Percentiles rank a stretch among this genome's conserved stretches.
These are phyloP conservation scores for Sporothrix curviconia DNA, from an alignment of 2,329 filamentous ascomycete species.

Conservation along the genomic window DNA sequence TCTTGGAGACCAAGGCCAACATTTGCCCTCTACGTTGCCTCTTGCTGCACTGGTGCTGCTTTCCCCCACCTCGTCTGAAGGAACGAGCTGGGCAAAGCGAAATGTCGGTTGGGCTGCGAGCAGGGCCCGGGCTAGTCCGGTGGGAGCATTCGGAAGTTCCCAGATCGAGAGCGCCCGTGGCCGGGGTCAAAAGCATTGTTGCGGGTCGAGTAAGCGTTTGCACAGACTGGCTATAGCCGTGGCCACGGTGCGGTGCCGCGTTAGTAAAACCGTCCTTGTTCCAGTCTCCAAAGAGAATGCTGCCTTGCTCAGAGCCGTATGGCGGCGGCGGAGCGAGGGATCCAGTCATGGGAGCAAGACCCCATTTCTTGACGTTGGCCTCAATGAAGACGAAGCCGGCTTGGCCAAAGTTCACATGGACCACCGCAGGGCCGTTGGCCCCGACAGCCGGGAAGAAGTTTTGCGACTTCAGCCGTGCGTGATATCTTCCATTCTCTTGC, in stretches of 20 bases:
- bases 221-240: constrained; percentile 40
- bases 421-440: constrained; percentile 82
- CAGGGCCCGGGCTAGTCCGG: constrained; percentile 82
- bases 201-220: constrained; percentile 34
- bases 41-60: constrained; percentile 42
- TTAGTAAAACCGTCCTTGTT: constrained; percentile 50
- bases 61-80: constrained; percentile 65
- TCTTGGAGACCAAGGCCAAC: constrained; percentile 46
- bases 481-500: constrained; percentile 93
- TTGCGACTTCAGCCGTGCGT: constrained; percentile 87
- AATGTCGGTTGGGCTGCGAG: constrained; percentile 90
- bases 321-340: constrained; percentile 91
- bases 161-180: constrained; percentile 69
- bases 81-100: constrained; percentile 81
- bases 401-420: constrained; percentile 97
- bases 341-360: constrained; percentile 88
- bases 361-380: constrained; percentile 99
- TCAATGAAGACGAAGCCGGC: constrained; percentile 98
- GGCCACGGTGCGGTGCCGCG: constrained; percentile 33
- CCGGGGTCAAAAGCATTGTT: constrained; percentile 45
- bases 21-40: constrained; percentile 18
- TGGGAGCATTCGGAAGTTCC: constrained; percentile 67
- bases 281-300: constrained; percentile 89
- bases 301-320: constrained; percentile 94
- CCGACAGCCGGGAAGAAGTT: constrained; percentile 99